Evolutionary conservation across 306 rosid species (phyloP).

Genomic region (Arachis stenosperma): DNA sequence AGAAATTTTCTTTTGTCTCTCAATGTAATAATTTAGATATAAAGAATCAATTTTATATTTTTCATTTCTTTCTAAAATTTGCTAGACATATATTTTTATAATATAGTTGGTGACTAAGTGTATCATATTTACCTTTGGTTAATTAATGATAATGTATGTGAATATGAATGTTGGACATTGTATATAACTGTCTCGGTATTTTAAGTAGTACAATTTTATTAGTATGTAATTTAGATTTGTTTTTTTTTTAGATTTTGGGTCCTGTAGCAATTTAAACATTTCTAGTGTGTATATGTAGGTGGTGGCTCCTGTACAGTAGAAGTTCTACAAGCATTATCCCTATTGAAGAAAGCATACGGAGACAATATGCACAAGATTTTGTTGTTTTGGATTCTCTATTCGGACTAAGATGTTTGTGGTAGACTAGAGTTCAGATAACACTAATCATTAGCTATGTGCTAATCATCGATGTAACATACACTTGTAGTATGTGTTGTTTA

Average conservation of each 20-base stretch:
- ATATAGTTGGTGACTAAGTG: background rate
- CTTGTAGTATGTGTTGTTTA: no score
- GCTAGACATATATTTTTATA: background rate
- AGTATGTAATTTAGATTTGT: background rate
- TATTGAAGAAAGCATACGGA: conserved; percentile 87
- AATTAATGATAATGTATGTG: background rate
- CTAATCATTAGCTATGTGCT: no score
- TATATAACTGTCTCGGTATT: background rate
- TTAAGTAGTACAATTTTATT: background rate
- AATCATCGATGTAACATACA: no score
- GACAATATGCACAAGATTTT: conserved; percentile 76
- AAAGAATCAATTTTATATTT: background rate
- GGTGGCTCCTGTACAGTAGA: conserved; percentile 74
- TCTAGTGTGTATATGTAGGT: conserved; percentile 54
- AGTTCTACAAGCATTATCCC: conserved; percentile 64
- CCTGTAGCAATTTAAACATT: conserved; percentile 33
- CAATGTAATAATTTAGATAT: background rate
- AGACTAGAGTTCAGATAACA: no score
- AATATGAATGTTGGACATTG: background rate
- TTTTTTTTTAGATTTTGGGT: conserved; percentile 15
- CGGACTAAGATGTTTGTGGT: no score
- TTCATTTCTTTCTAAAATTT: conserved; percentile 1
- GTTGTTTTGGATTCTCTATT: background rate
- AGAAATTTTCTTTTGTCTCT: background rate
- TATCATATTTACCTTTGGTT: background rate